Base-by-base conservation (phyloP, 2,329 filamentous ascomycete genomes). In the Phoma herbarum region DNA sequence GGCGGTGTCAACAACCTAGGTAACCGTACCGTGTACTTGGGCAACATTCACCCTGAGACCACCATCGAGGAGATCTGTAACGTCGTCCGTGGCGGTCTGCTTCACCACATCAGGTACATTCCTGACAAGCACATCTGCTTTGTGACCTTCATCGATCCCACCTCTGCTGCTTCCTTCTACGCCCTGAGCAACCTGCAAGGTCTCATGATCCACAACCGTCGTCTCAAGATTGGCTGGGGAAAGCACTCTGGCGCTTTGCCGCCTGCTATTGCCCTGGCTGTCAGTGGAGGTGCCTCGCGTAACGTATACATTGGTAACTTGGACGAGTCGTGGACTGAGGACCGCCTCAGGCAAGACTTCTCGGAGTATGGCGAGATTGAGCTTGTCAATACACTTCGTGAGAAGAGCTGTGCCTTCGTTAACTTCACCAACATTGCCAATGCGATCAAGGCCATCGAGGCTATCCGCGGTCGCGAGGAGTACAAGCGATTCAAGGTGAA, bases 381-480 rank as follows among this genome's bases (percentile, higher is more conserved):
- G 81, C 83, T 99, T 64, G 93, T 99, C 63, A 99, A 99, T 80
- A 91, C 95, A 16, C 83, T 99, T 60, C 90, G 95, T 52, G 95
- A 99, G 84, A 99, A 99, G 88, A 97, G 93, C 82, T 99, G 95
- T 78, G 95, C 95, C 0, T 99, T 99, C 76, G 95, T 99, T 77
- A 99, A 99, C 82, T 99, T 99, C 78, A 99, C 95, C 75, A 99
- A 99, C 81, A 99, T 99, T 75, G 95, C 95, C 75, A 99, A 99
- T 71, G 95, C 95, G 49, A 99, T 99, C 84, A 99, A 99, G 83
- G 95, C 95, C 1, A 99, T 99, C 65, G 95, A 99, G 80, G 95
- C 93, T 22, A 88, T 99, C 65, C 88, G 95, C 57, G 91, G 93
- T 73, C 93, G 93, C 75, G 95, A 98, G 42, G 95, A 99, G 74